These are phyloP conservation scores for Gryganskiella cystojenkinii DNA, from an alignment of 192 early-diverging fungal genomes.

Conservation along the genomic window DNA sequence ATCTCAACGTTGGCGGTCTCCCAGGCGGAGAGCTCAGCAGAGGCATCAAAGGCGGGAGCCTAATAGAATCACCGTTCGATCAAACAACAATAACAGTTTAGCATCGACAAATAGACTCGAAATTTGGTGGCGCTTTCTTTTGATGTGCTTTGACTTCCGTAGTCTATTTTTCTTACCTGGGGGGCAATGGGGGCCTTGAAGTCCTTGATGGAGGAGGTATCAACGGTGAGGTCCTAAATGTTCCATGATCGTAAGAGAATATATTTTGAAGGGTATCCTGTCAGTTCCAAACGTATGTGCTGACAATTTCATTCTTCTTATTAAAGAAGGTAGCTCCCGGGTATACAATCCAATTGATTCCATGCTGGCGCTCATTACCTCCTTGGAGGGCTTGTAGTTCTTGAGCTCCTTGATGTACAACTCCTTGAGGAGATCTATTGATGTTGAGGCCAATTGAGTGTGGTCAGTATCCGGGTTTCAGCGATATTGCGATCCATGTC, in stretches of 20 bases:
- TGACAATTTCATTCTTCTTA: too few species aligned
- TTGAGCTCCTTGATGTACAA: conserved; percentile 67
- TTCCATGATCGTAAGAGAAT: too few species aligned
- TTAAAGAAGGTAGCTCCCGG: too few species aligned
- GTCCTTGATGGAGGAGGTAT: conserved; percentile 50
- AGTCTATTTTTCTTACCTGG: conserved; percentile 17
- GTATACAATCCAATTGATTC: neutral
- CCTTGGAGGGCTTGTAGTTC: conserved; percentile 62
- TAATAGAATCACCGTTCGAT: conserved; percentile 1
- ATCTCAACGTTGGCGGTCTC: conserved; percentile 52
- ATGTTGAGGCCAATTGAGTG: too few species aligned
- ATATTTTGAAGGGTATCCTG: too few species aligned
- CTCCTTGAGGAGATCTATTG: conserved; percentile 67
- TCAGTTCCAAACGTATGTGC: too few species aligned
- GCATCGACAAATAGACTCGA: neutral
- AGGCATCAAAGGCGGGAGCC: conserved; percentile 34
- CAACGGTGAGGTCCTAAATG: conserved; percentile 44
- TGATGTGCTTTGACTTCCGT: neutral
- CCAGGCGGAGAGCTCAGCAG: conserved; percentile 50
- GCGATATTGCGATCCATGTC: too few species aligned
- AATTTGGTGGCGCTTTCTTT: too few species aligned
- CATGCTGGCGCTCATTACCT: conserved; percentile 34
- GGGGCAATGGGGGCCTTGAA: conserved; percentile 49
- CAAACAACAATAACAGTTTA: neutral
- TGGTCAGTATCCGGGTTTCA: too few species aligned